Base-by-base conservation (phyloP, 2,329 filamentous ascomycete genomes). In the Westerdykella sp. region DNA sequence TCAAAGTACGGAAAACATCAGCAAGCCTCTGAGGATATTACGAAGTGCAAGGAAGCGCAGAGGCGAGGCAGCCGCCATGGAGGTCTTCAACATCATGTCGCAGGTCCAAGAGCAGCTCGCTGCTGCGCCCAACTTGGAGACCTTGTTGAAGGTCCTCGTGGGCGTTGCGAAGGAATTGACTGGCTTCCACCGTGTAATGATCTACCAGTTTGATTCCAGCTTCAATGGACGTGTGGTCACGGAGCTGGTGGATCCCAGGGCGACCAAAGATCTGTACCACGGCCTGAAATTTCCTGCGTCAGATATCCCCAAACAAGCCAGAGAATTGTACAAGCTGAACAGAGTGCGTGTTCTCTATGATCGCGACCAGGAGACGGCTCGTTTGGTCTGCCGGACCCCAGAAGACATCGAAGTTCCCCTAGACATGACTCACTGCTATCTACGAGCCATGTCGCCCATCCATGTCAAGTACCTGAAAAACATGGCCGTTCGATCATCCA, bases 401-500 rank as follows among this genome's bases (percentile, higher is more conserved):
- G 77, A 87, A 63, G 86, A 93, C 55, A 71, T 93, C 7, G 82
- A 88, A 39, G 73, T 65, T 0, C 87, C 89, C 0, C 66, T 95
- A 4, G 87, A 95, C 61, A 81, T 95, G 64, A 93, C 85, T 1
- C 85, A 93, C 56, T 78, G 84, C 0, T 93, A 94, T 59, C 76
- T 95, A 1, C 80, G 89, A 42, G 88, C 90, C 49, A 95, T 95
- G 80, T 94, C 87, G 1, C 88, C 89, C 0, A 90, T 95, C 34
- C 87, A 93, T 59, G 66, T 95, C 42, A 94, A 94, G 59, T 95
- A 95, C 55, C 73, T 95, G 3, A 77, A 72, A 5, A 89, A 95
- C 60, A 95, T 95, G 89, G 84, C 83, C 6, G 88, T 95, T 0
- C 81, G 88, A n/a, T 87, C 87, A 0, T 95, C 87, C 50, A 95